Percentiles rank a stretch among this genome's conserved stretches.
Conservation (phyloP, 139 green algal species). For the Picochlorum sp. region DNA sequence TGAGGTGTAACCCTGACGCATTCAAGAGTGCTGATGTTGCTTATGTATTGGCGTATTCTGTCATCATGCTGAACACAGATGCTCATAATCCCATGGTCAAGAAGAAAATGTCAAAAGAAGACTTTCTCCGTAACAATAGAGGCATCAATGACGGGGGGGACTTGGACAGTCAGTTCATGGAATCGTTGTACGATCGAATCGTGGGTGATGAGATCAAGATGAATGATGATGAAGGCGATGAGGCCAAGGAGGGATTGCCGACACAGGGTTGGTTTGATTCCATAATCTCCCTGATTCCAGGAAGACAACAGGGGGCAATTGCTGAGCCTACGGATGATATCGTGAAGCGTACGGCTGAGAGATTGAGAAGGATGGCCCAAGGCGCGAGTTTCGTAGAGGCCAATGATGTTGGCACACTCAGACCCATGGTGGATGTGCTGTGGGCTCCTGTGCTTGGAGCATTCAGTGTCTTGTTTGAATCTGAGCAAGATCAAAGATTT, state of each 20-base stretch:
- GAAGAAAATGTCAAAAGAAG: slow-evolving; percentile 57
- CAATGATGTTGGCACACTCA: slow-evolving; percentile 55
- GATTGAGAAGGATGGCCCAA: slow-evolving; percentile 59
- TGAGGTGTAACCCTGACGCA: slow-evolving; percentile 77
- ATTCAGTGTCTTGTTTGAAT: slow-evolving; percentile 79
- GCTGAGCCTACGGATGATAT: slow-evolving; percentile 67
- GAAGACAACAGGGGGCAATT: slow-evolving; percentile 14
- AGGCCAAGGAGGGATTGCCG: neutral
- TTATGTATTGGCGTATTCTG: slow-evolving; percentile 96
- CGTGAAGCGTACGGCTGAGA: slow-evolving; percentile 54
- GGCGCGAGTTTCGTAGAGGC: slow-evolving; percentile 66
- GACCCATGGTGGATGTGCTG: slow-evolving; percentile 86
- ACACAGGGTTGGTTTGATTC: slow-evolving; percentile 43
- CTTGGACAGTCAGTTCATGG: slow-evolving; percentile 76
- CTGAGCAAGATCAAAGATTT: slow-evolving; percentile 52
- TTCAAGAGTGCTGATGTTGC: slow-evolving; percentile 94
- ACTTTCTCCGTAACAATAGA: slow-evolving; percentile 96
- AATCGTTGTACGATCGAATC: slow-evolving; percentile 90
- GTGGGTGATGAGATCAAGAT: slow-evolving; percentile 96
- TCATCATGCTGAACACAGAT: slow-evolving; percentile 99
- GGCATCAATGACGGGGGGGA: slow-evolving; percentile 96
- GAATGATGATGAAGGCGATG: slow-evolving; percentile 8
- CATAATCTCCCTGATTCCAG: slow-evolving; percentile 50
- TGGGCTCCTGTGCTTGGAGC: slow-evolving; percentile 91
- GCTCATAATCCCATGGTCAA: slow-evolving; percentile 91